Conservation (phyloP, 1,284 basidiomycete species). For the Anthracocystis setariae region DNA sequence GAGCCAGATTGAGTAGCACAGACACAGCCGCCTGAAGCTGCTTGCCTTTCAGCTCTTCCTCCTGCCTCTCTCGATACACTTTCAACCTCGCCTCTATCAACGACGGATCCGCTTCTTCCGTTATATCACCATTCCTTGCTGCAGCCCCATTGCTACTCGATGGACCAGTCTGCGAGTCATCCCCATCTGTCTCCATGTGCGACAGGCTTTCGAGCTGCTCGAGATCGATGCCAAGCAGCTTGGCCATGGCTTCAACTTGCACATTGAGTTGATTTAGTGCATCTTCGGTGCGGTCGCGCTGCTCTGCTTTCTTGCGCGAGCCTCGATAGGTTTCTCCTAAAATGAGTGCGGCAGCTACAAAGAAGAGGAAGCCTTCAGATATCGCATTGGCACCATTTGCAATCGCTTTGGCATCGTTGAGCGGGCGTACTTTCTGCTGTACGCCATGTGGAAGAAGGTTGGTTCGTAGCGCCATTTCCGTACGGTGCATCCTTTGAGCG, state of each 20-base stretch:
- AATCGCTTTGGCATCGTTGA: constrained; percentile 65
- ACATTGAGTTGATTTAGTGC: constrained; percentile 48
- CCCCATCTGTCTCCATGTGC: constrained; percentile 13
- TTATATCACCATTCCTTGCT: constrained; percentile 12
- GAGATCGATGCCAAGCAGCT: constrained; percentile 41
- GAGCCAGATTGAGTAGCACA: constrained; percentile 53
- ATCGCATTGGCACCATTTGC: constrained; percentile 63
- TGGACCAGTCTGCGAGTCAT: neutral
- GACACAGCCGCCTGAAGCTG: constrained; percentile 50
- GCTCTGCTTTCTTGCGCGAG: constrained; percentile 56
- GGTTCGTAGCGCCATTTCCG: constrained; percentile 58
- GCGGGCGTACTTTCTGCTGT: constrained; percentile 60
- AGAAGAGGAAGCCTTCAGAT: constrained; percentile 64
- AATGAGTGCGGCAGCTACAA: constrained; percentile 62
- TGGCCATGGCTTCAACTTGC: constrained; percentile 39
- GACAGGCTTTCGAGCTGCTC: constrained; percentile 27
- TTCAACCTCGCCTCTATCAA: constrained; percentile 30
- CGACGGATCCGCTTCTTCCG: constrained; percentile 45
- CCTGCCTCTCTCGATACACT: constrained; percentile 23
- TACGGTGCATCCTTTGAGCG: constrained; percentile 61
- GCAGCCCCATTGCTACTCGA: neutral
- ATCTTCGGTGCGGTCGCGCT: constrained; percentile 60
- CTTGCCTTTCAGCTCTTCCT: constrained; percentile 39
- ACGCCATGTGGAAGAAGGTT: constrained; percentile 56
- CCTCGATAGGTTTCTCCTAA: constrained; percentile 63